These are phyloP conservation scores for Fusarium sulawesiense DNA, from an alignment of 2,329 filamentous ascomycete genomes.

Conservation along the genomic window DNA sequence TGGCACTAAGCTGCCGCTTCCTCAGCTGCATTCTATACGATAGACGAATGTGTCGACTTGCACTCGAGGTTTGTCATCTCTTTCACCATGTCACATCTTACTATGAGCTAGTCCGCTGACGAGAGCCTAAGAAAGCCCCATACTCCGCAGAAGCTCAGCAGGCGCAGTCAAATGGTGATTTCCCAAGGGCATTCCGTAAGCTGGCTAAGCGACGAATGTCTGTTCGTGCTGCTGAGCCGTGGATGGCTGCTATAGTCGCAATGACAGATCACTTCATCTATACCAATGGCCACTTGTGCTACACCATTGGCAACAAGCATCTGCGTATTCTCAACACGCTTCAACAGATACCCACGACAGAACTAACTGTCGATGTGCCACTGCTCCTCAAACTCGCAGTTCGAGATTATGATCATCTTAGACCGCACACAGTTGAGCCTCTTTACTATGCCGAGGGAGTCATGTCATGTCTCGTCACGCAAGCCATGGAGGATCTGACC, in stretches of 20 bases:
- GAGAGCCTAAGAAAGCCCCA: conserved; percentile 33
- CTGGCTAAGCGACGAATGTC: conserved; percentile 71
- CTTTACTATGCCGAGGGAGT: conserved; percentile 69
- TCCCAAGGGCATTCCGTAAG: conserved; percentile 58
- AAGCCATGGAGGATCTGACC: conserved; percentile 48
- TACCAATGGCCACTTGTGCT: conserved; percentile 72
- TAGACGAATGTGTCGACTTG: conserved; percentile 66
- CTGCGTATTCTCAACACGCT: conserved; percentile 69
- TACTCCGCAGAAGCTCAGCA: conserved; percentile 42
- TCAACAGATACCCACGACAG: conserved; percentile 58
- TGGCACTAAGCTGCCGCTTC: conserved; percentile 64
- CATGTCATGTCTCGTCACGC: conserved; percentile 67
- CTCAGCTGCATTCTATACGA: conserved; percentile 64
- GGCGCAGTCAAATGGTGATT: conserved; percentile 34
- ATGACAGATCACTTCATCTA: conserved; percentile 72
- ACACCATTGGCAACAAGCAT: conserved; percentile 59
- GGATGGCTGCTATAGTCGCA: conserved; percentile 68
- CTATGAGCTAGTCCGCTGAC: conserved; percentile 33
- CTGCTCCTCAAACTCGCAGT: conserved; percentile 53
- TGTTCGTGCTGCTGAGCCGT: conserved; percentile 71
- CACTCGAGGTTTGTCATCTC: conserved; percentile 64
- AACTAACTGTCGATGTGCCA: conserved; percentile 68
- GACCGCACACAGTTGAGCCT: conserved; percentile 62
- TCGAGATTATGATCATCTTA: conserved; percentile 49
- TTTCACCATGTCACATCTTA: neutral